Evolutionary conservation across 2,329 filamentous ascomycete genomes (phyloP), one percentile per base, ranked within the genome.

Genomic region (Gnomoniopsis sp.): DNA sequence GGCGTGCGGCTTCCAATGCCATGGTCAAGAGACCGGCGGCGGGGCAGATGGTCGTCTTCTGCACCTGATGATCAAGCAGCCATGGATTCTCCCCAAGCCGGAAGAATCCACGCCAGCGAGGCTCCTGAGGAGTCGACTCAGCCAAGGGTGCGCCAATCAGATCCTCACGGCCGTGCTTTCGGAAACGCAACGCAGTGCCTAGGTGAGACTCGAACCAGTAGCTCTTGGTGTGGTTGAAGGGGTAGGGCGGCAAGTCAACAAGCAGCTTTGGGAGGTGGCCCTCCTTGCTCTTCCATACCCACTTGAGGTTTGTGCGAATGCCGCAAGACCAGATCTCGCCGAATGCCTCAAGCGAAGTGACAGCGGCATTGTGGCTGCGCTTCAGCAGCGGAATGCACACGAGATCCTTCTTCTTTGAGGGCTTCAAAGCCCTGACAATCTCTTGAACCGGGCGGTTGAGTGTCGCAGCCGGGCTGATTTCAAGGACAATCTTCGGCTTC

Each of bases 201-300:
- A 79, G 65, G 44, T 79, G 75, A 1, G 78, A 78, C 59, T 85
- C 81, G 60, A 80, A 75, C 81, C 82, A 84, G 65, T 83, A 82
- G 1, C 66, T 70, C 26, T 75, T 79, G 26, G 71, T 68, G 59
- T 84, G 81, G 33, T 84, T 81, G 81, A 82, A 85, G 2, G 78
- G 74, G 60, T 84, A 84, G 1, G 74, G 71, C 2, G 82, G 82
- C 34, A 85, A 66, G 58, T 78, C 75, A 1, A 71, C 64, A 3
- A 84, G 68, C 21, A 75, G 58, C 53, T 66, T 21, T 11, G 61
- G 61, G 26, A 58, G 30, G 10, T 23, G 8, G 3, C 58, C 61
- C 34, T 62, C 55, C 26, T 55, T 57, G 46, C 58, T 58, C 19
- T 17, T 64, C 21, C 71, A 63, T 21, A 72, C 63, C 15, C 64